Base-by-base conservation (phyloP, 202 grass and related monocot genomes). In the Hordeum pubiflorum region DNA sequence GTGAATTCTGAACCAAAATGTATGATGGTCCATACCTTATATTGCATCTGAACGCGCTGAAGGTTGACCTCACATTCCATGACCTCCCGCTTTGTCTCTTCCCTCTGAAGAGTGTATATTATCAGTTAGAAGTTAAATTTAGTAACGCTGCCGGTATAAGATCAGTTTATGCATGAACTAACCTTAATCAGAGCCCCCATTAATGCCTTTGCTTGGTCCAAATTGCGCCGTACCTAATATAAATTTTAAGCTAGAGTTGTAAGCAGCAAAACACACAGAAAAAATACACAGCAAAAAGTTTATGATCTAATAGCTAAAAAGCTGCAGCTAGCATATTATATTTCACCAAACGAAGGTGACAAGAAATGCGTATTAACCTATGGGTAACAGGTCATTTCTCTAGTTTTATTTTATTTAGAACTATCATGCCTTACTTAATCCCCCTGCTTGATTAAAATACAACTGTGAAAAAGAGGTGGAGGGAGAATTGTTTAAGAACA, bases 141-240 rank as follows among this genome's bases (percentile, higher is more conserved):
- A 21, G 22, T 62, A 54, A 34, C 44, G 14, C 64, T 17, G 24
- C 15, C 32, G n/a, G 50, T 83, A 12, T 66, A 57, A 78, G 27
- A 81, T 58, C 27, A 57, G 11, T 70, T 69, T 41, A 69, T 72
- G 72, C 18, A 89, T 77, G 33, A 72, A 74, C 75, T 69, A 80
- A 99, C 96, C 96, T 99, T 96, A 82, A 99, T 90, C 50, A 99
- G 82, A 83, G 92, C 87, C 70, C 91, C 91, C 89, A 99, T 66
- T 70, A 99, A 29, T 87, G 82, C 69, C 84, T 93, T 99, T 20
- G 92, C 96, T 69, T 99, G 96, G 62, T 96, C 92, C 89, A 96
- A 96, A 85, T 93, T 96, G 63, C 89, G 96, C 5, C 91, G 89
- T 10, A 99, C 96, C 96, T 99, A 88, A 81, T 83, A 82, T 83